Conservation (phyloP, 805 yeast genomes). For the Wickerhamiella kurtzmanii region DNA sequence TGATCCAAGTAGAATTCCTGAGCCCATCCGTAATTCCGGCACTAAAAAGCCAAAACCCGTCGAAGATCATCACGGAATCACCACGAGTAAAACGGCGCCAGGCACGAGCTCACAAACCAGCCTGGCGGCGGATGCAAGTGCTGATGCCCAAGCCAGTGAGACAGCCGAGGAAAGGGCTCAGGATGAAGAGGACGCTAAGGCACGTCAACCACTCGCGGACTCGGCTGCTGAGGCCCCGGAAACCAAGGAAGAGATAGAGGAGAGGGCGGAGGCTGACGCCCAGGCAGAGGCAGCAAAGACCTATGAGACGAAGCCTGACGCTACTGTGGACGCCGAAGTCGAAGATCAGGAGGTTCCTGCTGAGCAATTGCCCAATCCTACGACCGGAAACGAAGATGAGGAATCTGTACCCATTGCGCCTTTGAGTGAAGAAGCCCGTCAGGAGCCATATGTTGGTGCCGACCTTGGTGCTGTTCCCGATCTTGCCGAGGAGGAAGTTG, state of each 20-base stretch:
- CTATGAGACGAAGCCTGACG: background rate
- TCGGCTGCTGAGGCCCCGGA: background rate
- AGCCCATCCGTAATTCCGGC: conserved; percentile 2
- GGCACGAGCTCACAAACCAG: too few relatives aligned
- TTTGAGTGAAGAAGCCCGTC: background rate
- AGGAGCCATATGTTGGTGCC: background rate
- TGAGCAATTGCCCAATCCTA: background rate
- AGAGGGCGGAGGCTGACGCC: background rate
- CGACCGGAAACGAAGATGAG: too few relatives aligned
- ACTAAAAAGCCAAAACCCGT: too few relatives aligned
- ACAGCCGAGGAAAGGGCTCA: conserved; percentile 14
- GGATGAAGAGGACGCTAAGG: conserved; percentile 7
- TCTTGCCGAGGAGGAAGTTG: background rate
- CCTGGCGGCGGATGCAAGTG: too few relatives aligned
- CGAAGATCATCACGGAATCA: too few relatives aligned
- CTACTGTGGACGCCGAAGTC: background rate
- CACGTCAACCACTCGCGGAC: background rate
- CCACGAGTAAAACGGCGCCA: too few relatives aligned
- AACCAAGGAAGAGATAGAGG: background rate
- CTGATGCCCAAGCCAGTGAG: conserved; percentile 11
- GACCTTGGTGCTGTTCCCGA: background rate
- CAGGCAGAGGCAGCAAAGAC: background rate
- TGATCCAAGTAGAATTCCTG: conserved; percentile 18
- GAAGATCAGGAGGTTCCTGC: background rate
- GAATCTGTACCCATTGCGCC: too few relatives aligned